Evolutionary conservation across 2,329 filamentous ascomycete genomes (phyloP).

Genomic region (Penicillium thymicola): DNA sequence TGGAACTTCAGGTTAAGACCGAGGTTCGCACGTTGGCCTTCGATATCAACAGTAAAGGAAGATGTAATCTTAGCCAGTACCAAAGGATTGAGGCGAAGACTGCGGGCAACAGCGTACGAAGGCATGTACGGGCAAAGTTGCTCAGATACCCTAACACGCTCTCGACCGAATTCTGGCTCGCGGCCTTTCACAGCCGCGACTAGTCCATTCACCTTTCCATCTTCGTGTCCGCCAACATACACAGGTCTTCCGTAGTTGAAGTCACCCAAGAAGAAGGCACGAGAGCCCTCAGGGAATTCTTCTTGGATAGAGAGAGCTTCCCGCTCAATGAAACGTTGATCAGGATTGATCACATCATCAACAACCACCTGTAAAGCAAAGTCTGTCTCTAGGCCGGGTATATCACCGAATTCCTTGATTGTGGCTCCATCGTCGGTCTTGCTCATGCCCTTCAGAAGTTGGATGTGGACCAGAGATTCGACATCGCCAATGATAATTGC

Average conservation of each 20-base stretch:
- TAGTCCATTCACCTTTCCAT: conserved; percentile 73
- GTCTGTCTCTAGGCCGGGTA: conserved; percentile 80
- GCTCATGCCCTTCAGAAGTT: conserved; percentile 85
- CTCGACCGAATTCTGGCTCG: conserved; percentile 76
- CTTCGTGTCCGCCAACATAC: conserved; percentile 71
- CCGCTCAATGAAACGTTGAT: conserved; percentile 88
- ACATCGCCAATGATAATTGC: conserved; percentile 83
- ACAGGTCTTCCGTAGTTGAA: conserved; percentile 88
- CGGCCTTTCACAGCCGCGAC: conserved; percentile 69
- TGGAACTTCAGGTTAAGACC: conserved; percentile 97
- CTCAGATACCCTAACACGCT: conserved; percentile 69
- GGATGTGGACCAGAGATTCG: conserved; percentile 85
- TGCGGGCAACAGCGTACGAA: conserved; percentile 82
- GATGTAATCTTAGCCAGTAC: conserved; percentile 95
- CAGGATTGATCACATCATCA: conserved; percentile 83
- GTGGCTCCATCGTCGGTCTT: conserved; percentile 90
- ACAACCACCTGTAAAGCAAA: conserved; percentile 92
- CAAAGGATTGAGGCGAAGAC: conserved; percentile 76
- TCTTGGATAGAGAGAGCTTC: conserved; percentile 83
- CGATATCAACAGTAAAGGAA: conserved; percentile 80
- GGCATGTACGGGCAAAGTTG: conserved; percentile 72
- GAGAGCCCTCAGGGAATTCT: conserved; percentile 79
- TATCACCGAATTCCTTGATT: conserved; percentile 85
- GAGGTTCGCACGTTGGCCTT: conserved; percentile 80
- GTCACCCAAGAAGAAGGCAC: conserved; percentile 90